phyloP scores from a whole-genome alignment of 768 basidiomycete species.

The Leccinum obscurum region DNA sequence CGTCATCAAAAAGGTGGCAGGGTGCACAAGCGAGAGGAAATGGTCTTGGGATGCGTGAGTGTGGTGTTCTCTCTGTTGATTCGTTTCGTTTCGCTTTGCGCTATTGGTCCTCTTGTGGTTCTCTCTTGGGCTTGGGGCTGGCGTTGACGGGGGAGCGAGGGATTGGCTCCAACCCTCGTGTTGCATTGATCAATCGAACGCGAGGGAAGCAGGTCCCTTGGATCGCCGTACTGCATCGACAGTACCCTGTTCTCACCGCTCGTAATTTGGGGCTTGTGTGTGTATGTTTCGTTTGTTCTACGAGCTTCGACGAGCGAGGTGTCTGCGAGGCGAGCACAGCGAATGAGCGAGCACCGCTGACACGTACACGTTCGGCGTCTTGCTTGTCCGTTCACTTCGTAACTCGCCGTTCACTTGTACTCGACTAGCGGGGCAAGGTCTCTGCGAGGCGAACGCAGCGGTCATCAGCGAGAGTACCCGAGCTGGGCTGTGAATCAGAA shows the following conservation, averaged over 20 bases:
- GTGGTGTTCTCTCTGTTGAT: constrained; percentile 4
- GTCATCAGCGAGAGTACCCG: not conserved
- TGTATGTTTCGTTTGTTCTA: constrained; percentile 2
- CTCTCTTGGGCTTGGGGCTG: not conserved
- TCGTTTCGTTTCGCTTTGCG: not conserved
- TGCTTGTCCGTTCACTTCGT: constrained; percentile 11
- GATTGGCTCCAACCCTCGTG: constrained; percentile 2
- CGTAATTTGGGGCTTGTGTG: constrained; percentile 6
- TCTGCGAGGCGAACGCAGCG: constrained; percentile 21
- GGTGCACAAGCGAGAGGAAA: constrained; percentile 48
- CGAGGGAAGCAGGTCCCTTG: constrained; percentile 12
- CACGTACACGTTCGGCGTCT: constrained; percentile 13
- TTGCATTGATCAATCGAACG: constrained; percentile 16
- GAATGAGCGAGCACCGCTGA: not conserved
- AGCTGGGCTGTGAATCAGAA: constrained; percentile 5
- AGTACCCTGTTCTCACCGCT: constrained; percentile 12
- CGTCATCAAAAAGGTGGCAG: constrained; percentile 52
- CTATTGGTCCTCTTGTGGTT: constrained; percentile 4
- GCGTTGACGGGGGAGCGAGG: not conserved
- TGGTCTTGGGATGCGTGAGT: constrained; percentile 70
- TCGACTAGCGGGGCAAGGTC: constrained; percentile 11
- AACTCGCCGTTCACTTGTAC: not conserved
- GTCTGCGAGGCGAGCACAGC: constrained; percentile 22
- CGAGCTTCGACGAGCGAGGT: constrained; percentile 17
- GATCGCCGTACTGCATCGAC: not conserved